Conservation (phyloP, 202 grass and related monocot genomes). For the Carex sylvatica region DNA sequence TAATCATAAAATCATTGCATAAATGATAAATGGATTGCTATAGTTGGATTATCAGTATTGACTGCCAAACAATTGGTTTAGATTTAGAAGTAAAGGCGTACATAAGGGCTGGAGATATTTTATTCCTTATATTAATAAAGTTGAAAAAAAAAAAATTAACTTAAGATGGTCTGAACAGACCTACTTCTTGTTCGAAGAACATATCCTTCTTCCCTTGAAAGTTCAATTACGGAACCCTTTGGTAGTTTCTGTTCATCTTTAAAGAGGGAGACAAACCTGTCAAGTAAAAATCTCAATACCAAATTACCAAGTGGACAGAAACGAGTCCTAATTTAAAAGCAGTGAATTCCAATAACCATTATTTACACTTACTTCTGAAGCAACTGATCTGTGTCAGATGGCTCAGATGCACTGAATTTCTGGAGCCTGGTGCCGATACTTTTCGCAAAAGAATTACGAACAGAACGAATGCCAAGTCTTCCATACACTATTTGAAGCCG, state of each 20-base stretch:
- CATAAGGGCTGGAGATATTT: neutral
- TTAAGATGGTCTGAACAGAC: neutral
- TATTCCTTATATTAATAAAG: neutral
- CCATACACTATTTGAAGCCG: slow-evolving; percentile 87
- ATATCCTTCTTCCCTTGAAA: slow-evolving; percentile 76
- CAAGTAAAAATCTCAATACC: slow-evolving; percentile 22
- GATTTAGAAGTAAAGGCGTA: neutral
- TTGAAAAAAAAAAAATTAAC: neutral
- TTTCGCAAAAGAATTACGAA: slow-evolving; percentile 72
- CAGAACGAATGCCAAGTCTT: slow-evolving; percentile 55
- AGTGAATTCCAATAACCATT: slow-evolving; percentile 11
- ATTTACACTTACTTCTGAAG: slow-evolving; percentile 65
- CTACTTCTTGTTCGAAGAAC: slow-evolving; percentile 89
- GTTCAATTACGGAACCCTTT: slow-evolving; percentile 86
- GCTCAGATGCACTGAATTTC: slow-evolving; percentile 49
- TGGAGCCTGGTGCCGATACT: slow-evolving; percentile 64
- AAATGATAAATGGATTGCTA: neutral
- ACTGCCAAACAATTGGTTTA: neutral
- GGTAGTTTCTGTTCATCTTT: slow-evolving; percentile 89
- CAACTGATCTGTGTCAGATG: slow-evolving; percentile 52
- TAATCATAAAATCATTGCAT: neutral
- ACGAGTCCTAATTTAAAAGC: slow-evolving; percentile 5
- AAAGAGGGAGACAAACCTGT: slow-evolving; percentile 86
- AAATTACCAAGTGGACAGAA: neutral
- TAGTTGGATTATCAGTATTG: neutral